Base-by-base conservation (phyloP, 495 filamentous ascomycete genomes). In the Clohesyomyces aquaticus region DNA sequence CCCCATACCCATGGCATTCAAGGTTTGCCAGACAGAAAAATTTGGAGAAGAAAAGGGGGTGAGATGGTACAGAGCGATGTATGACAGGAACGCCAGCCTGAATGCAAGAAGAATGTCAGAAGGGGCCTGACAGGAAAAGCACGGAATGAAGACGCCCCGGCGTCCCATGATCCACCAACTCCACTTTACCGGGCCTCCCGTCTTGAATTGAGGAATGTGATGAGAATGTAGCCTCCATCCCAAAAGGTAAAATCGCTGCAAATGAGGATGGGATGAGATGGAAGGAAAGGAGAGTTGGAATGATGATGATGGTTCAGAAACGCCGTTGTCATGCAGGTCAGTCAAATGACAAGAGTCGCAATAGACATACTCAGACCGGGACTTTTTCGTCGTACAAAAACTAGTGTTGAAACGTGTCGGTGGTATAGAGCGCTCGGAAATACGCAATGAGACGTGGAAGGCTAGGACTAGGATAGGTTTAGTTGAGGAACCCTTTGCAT, bases 401-500 rank as follows among this genome's bases (percentile, higher is more conserved):
- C n/a, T 38, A 14, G 32, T 38, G 32, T 38, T 38, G 32, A 38
- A 38, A 38, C 32, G 32, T 14, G 32, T 14, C 32, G 32, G 32
- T 38, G 32, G 6, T 38, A 38, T 38, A 6, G 32, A 38, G 32
- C 14, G 32, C 6, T 38, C 6, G 6, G 14, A 38, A 38, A 23
- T 23, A 8, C 25, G 28, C 11, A 41, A 28, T 23, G 28, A 42
- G 4, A 19, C 12, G 49, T 28, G 28, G 2, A 11, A 12, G 35
- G 50, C 8, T 16, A 41, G 28, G 2, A 18, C 3, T 8, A 41
- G 22, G 1, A 22, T 14, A n/a, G 32, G 50, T 60, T 85, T 82
- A 98, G 76, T 98, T 98, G 77, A 98, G 89, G 79, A 98, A 98
- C 55, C 94, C 94, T 81, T 98, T 98, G 79, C 94, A 98, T 19